Evolutionary conservation across 345 rosid species (phyloP).

Genomic region (Abelmoschus esculentus): DNA sequence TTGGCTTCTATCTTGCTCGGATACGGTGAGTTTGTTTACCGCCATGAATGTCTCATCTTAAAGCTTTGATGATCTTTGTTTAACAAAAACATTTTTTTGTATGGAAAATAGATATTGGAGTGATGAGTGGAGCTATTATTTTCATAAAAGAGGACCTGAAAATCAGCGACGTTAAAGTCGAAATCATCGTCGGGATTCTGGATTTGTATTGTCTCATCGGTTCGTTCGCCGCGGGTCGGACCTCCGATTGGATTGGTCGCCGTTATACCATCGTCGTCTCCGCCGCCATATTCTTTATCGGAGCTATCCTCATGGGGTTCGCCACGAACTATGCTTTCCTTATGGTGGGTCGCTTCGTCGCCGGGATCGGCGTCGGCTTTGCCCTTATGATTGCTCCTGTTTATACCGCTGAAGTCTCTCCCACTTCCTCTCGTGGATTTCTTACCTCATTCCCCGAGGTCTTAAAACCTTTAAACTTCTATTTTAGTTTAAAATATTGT

Average conservation of each 20-base stretch:
- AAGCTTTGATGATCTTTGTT: background rate
- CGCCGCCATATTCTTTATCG: constrained; percentile 66
- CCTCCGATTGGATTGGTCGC: constrained; percentile 90
- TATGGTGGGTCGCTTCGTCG: constrained; percentile 83
- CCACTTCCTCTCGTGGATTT: constrained; percentile 83
- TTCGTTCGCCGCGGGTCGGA: constrained; percentile 63
- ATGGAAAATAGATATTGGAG: constrained; percentile 53
- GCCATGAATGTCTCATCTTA: background rate
- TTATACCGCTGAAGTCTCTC: constrained; percentile 80
- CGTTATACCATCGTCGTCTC: constrained; percentile 83
- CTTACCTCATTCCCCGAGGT: constrained; percentile 94
- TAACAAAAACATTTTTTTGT: background rate
- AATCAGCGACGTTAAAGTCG: constrained; percentile 39
- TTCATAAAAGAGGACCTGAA: constrained; percentile 41
- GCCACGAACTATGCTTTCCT: constrained; percentile 74
- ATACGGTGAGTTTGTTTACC: constrained; percentile 32
- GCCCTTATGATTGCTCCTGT: constrained; percentile 94
- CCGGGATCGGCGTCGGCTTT: constrained; percentile 83
- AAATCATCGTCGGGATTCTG: constrained; percentile 53
- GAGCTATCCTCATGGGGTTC: constrained; percentile 86
- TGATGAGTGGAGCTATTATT: constrained; percentile 73
- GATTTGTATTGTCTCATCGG: constrained; percentile 68
- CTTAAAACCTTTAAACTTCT: background rate
- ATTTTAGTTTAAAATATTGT: too few species aligned
- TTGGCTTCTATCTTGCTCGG: constrained; percentile 62